Evolutionary conservation across 2,329 filamentous ascomycete species (phyloP), one percentile per base, ranked within the genome.

Genomic region (Colletotrichum sp.): DNA sequence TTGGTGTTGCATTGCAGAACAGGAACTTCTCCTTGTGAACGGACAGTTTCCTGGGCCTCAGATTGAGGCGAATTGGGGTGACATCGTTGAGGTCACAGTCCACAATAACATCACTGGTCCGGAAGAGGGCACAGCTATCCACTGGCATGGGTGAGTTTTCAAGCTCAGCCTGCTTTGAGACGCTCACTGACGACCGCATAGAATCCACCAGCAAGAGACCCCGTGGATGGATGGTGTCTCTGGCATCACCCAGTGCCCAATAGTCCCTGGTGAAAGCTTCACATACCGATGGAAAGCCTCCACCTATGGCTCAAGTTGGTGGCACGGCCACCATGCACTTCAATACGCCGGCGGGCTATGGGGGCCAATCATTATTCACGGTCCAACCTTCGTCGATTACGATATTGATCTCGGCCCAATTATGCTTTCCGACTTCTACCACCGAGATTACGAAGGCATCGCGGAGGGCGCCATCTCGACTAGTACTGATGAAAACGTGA

Each of bases 341-440:
- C 86, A 87, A 76, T 81, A 84, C 2, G 87, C 85, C 78, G 88
- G 93, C 70, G 92, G 92, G 1, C 83, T 93, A 1, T 86, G 89
- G 30, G 92, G 92, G 0, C 88, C 88, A 1, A 87, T 94, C 16
- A 83, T 93, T 8, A 90, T 93, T 76, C 87, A 92, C 75, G 89
- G 90, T 1, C 90, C 90, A 3, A 85, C 85, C 0, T 86, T 87
- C 28, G 84, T 85, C 26, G 86, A 90, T 76, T 92, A 91, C 79
- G 90, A 93, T 71, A 85, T 88, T 66, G 92, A 94, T 80, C 83
- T 92, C 1, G 92, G 92, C 13, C 85, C 89, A 0, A 77, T 92
- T 7, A 91, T 89, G 0, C 79, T 92, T 34, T 90, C 89, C 5
- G 91, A 92, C 78, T 92, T 90, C 89, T 92, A 92, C 79, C 90